Base-by-base conservation (phyloP, 768 basidiomycete species). In the Mycena capillaripes region DNA sequence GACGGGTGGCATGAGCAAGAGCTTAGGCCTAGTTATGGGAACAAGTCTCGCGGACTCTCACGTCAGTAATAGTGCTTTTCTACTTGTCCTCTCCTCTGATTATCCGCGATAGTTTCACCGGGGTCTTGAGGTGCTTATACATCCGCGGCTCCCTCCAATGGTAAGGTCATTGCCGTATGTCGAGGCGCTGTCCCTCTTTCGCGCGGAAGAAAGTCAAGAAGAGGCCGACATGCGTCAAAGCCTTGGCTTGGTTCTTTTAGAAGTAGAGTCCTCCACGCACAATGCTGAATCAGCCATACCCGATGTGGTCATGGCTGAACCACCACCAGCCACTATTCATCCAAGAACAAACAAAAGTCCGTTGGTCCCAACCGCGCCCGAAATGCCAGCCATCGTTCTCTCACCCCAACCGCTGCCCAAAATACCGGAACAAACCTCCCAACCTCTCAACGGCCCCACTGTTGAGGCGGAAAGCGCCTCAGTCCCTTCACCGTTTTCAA, bases 131-230 rank as follows among this genome's bases (percentile, higher is more conserved):
- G 78, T 91, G 30, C 81, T 95, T 27, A 78, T 97, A 14, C 95
- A 96, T 76, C 95, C 95, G 55, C 91, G 94, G 25, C 85, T 93
- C 6, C 95, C 95, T 11, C 93, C 95, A 10, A 81, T 94, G 16
- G 84, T 95, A 63, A 90, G 92, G 53, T 86, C 92, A 4, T 79
- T 93, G 67, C 93, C 94, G 19, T 84, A 87, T 34, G 78, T 93
- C 14, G 93, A 93, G 72, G 80, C 86, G 1, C 78, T 95, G 19
- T 86, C 91, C 16, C 84, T 95, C 32, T 90, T 90, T 74, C 86
- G 85, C 30, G 81, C 83, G 2, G 92, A 95, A 73, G 93, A 93
- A 76, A 86, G 88, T 34, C 83, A 85, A 23, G 92, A 94, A 76
- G 94, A 95, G 80, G 77, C 71, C 4, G 86, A 85, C 44, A 78